Evolutionary conservation across 306 rosid species (phyloP), one percentile per base, ranked within the genome.

Genomic region (Citrullus colocynthis): DNA sequence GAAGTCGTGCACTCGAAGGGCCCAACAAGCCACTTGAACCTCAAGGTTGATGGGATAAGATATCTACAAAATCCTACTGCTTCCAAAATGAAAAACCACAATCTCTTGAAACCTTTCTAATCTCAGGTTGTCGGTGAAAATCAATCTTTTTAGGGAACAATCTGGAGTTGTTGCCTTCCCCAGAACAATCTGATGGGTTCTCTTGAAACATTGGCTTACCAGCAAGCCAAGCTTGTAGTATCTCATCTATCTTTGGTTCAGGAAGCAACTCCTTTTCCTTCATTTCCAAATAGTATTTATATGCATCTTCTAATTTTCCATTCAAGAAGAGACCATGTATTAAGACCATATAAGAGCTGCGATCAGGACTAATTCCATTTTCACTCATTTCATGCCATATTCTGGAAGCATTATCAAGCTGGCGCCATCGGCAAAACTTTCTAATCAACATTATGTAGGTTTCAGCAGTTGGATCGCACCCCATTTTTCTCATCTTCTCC

Each of bases 291-390:
- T 94, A 94, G 80, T 86, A 94, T 81, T 75, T 87, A 87, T 85
- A 49, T 18, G 97, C 98, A 85, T 91, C 89, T 78, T 91, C 88
- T 76, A 91, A 59, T 81, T 86, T 88, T 21, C 90, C 91, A 73
- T 90, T 91, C 80, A 93, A 78, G 90, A 90, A 91, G 66, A 93
- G 87, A 28, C 98, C 98, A 72, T 94, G 98, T 77, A 94, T 89
- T 82, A 94, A 85, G 76, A 89, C 96, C 57, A 89, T 88, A 70
- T 91, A 94, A 5, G 93, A 88, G 85, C 97, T 89, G 30, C 92
- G 97, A 79, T 94, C 96, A 32, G 84, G 96, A 67, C 84, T 32
- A 60, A 86, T 82, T 80, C 90, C 94, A 67, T 56, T 82, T 55
- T 86, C 89, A 75, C 57, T 88, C 96, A 94, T 94, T 74, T 84